Base-by-base conservation (phyloP, 768 basidiomycete species). In the Tricholoma saponaceum region DNA sequence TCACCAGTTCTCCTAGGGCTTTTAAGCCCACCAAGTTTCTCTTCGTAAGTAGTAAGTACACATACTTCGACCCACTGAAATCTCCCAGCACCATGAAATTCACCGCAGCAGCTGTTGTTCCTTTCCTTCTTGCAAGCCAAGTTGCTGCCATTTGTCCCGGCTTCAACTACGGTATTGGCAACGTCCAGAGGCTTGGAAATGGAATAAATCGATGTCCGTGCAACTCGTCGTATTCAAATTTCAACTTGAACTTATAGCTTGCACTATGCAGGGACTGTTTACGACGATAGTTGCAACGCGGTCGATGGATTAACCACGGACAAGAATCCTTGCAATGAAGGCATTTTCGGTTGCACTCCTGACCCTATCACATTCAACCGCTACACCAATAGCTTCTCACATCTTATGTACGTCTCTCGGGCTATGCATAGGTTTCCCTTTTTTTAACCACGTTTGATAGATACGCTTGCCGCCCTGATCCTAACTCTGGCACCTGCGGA, bases 281-380 rank as follows among this genome's bases (percentile, higher is more conserved):
- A 68, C 51, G 61, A 71, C 55, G 57, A 58, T 58, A 62, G 18
- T 52, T 73, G 70, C 67, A 61, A 66, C 5, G 44, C 57, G 12
- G 70, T 71, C 49, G 67, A 71, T 52, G 58, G 67, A 0, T 54
- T 71, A 35, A 69, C 66, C 25, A 70, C 72, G 26, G 67, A 52
- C 28, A 3, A 58, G 25, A 73, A 73, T 55, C 69, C 70, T 0
- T 73, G 72, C 67, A 57, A 18, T 22, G 25, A 60, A 55, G 67
- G 69, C 7, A 69, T 64, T 16, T 73, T 73, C 43, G 68, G 66
- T 9, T 72, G 70, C 58, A 65, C 62, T 26, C 61, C 70, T 35
- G 52, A 66, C 23, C 72, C 70, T 4, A 56, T 72, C 47, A 60
- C 64, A n/a, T 72, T 70, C 57, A 60, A 68, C 54, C 41, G 52